Conservation (phyloP, 768 basidiomycete species). For the Naematelia aurantialba region DNA sequence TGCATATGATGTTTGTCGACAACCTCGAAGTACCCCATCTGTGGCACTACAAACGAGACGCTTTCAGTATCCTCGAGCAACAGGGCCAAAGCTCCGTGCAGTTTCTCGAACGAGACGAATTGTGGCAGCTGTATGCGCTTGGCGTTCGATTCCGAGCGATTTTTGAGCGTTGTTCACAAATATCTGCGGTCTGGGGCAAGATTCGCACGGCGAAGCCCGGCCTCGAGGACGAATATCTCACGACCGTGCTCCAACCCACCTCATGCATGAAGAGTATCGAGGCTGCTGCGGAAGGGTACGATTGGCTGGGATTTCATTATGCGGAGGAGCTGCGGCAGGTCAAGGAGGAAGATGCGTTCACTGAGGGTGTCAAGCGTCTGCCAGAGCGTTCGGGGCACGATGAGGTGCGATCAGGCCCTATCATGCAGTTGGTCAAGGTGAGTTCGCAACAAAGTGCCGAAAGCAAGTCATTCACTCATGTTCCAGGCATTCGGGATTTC, state of each 20-base stretch:
- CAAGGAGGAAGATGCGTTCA: constrained; percentile 53
- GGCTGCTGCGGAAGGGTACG: constrained; percentile 80
- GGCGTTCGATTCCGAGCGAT: constrained; percentile 88
- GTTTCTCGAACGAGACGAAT: constrained; percentile 70
- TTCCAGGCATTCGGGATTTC: constrained; percentile 76
- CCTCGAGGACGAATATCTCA: constrained; percentile 68
- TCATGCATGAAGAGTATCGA: constrained; percentile 63
- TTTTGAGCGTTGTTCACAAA: constrained; percentile 64
- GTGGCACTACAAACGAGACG: constrained; percentile 88
- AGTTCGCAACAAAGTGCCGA: constrained; percentile 23
- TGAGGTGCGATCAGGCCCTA: constrained; percentile 27
- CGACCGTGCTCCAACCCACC: constrained; percentile 61
- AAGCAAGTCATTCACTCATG: neutral
- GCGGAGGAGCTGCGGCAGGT: constrained; percentile 60
- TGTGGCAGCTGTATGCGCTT: constrained; percentile 87
- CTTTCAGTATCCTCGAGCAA: constrained; percentile 58
- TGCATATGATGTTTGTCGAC: constrained; percentile 78
- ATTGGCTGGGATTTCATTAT: constrained; percentile 85
- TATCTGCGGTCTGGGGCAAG: constrained; percentile 64
- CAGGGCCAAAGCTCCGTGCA: constrained; percentile 29
- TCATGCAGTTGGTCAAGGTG: constrained; percentile 66
- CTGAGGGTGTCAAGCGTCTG: constrained; percentile 45
- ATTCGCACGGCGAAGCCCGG: constrained; percentile 54
- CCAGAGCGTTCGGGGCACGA: constrained; percentile 23
- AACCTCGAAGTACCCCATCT: constrained; percentile 93